phyloP scores from a whole-genome alignment of 2,329 filamentous ascomycete species.

The Ilyonectria sp. region DNA sequence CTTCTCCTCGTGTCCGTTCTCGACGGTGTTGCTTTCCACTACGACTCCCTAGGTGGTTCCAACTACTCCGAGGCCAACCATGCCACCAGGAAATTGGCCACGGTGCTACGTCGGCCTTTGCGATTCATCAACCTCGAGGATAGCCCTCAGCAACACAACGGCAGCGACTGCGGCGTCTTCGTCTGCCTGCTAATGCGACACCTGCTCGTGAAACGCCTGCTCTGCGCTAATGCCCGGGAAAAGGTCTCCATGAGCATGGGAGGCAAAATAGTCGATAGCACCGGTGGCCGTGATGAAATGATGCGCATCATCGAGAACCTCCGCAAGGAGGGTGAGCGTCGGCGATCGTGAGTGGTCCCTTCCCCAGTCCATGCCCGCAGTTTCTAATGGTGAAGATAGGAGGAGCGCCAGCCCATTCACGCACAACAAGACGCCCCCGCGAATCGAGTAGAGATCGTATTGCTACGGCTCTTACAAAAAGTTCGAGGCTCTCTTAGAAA shows the following conservation, averaged over 20 bases:
- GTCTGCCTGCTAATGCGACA: slow-evolving; percentile 97
- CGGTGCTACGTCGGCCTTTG: slow-evolving; percentile 76
- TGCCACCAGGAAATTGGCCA: slow-evolving; percentile 78
- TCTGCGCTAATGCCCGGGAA: slow-evolving; percentile 83
- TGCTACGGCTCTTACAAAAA: slow-evolving; percentile 50
- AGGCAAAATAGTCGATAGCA: slow-evolving; percentile 86
- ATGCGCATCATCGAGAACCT: slow-evolving; percentile 88
- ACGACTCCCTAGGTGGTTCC: slow-evolving; percentile 85
- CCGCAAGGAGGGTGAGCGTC: slow-evolving; percentile 87
- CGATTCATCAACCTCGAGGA: slow-evolving; percentile 88
- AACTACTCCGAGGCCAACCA: slow-evolving; percentile 83
- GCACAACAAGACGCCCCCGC: slow-evolving; percentile 58
- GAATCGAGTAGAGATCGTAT: slow-evolving; percentile 59
- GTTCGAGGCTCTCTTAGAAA: slow-evolving; percentile 46
- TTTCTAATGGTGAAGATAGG: slow-evolving; percentile 47
- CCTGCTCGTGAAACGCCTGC: slow-evolving; percentile 86
- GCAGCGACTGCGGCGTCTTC: slow-evolving; percentile 94
- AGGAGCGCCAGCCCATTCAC: slow-evolving; percentile 57
- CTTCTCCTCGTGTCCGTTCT: slow-evolving; percentile 90
- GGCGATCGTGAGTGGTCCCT: slow-evolving; percentile 77
- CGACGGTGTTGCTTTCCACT: slow-evolving; percentile 95
- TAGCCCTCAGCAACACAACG: slow-evolving; percentile 91
- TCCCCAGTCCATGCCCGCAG: background rate
- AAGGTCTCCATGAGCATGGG: slow-evolving; percentile 97
- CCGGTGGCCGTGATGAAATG: slow-evolving; percentile 90